Evolutionary conservation across 169 alveolate species (phyloP), one percentile per base, ranked within the genome.

Genomic region (Eimeria falciformis): DNA sequence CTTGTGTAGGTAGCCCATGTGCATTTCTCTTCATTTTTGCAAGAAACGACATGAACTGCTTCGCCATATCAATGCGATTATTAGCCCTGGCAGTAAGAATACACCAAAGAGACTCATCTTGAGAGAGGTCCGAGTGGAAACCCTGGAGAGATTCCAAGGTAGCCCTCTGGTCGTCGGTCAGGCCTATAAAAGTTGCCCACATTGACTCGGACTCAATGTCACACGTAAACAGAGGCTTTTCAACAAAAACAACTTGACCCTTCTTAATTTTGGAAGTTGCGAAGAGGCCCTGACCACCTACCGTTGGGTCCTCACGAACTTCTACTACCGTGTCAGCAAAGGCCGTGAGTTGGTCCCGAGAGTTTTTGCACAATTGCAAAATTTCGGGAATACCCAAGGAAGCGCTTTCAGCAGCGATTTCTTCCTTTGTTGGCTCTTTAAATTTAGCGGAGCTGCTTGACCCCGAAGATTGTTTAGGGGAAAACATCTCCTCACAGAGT

Each of bases 21-120:
- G 93, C 93, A 56, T 87, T 87, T 77, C 83, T 29, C 68, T 87
- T 87, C 88, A 87, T 73, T 53, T 87, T 87, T 43, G 87, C 93
- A 17, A 71, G 45, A 29, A 87, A 87, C 23, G 71, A 58, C 68
- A 71, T 77, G 81, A 71, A 87, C 18, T 86, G 78, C 33, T 53
- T 58, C 33, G 87, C 93, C 68, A 62, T 47, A 18, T 53, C 86
- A 29, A 73, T 53, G 75, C 46, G 56, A 29, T 55, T 55, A n/a
- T 58, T 58, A 18, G 75, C 69, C 68, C 84, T 27, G 66, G 87
- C 83, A 27, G 33, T 6, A 66, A 87, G 87, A 27, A 58, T 56
- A 53, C 93, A 87, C 65, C 78, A 53, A 50, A 87, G 50, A 33
- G 93, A 50, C 66, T 87, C 93, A 29, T 29, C 87, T 29, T 87